Conservation (phyloP, 805 yeast genomes). For the Kluyveromyces siamensis region DNA sequence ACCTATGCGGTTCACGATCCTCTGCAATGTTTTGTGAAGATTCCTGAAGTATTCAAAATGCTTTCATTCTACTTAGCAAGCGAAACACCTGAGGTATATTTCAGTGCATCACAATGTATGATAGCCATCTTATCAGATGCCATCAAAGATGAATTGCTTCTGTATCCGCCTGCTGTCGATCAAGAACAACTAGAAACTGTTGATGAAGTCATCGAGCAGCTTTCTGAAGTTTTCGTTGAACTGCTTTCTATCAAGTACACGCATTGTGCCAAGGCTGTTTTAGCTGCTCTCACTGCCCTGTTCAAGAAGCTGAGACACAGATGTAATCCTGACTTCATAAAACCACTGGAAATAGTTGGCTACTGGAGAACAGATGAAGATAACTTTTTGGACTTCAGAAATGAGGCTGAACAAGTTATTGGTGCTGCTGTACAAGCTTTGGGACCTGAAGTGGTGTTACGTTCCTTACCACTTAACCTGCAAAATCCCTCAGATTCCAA, state of each 20-base stretch:
- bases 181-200: conserved; percentile 44
- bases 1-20: conserved; percentile 47
- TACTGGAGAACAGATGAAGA: conserved; percentile 76
- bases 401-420: conserved; percentile 72
- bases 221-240: conserved; percentile 49
- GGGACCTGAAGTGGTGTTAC: conserved; percentile 80
- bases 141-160: conserved; percentile 49
- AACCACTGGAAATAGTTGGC: conserved; percentile 65
- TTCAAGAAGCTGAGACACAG: conserved; percentile 56
- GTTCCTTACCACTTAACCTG: conserved; percentile 71
- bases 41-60: conserved; percentile 47
- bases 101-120: conserved; percentile 79
- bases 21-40: conserved; percentile 40
- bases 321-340: conserved; percentile 61
- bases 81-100: conserved; percentile 52
- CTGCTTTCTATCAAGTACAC: conserved; percentile 67
- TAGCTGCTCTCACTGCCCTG: conserved; percentile 56
- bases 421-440: conserved; percentile 68
- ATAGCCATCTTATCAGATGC: conserved; percentile 67
- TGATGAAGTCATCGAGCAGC: conserved; percentile 41
- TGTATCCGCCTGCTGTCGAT: conserved; percentile 43
- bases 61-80: conserved; percentile 61
- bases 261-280: conserved; percentile 63
- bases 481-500: conserved; percentile 40
- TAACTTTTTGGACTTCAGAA: conserved; percentile 46